phyloP scores from a whole-genome alignment of 1,284 basidiomycete species.

The Microbotryum violaceum region DNA sequence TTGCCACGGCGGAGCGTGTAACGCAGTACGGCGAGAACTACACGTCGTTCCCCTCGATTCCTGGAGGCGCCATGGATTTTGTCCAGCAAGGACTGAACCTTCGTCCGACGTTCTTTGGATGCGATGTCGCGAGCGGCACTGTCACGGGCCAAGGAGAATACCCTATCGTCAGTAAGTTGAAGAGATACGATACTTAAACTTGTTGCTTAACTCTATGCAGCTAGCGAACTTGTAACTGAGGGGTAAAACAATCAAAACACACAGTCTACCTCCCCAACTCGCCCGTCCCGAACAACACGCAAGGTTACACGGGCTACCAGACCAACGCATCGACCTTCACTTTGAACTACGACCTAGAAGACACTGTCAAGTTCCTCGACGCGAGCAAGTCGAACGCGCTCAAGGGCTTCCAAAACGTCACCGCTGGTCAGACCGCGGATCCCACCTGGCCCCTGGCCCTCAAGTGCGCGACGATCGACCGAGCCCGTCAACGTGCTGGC shows the following conservation, averaged over 20 bases:
- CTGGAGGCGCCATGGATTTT: conserved; percentile 51
- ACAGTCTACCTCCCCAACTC: conserved; percentile 34
- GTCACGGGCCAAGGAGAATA: conserved; percentile 28
- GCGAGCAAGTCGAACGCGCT: conserved; percentile 21
- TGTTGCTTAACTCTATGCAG: not conserved
- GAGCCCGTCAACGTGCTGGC: conserved; percentile 34
- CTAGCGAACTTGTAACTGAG: not conserved
- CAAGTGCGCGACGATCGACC: conserved; percentile 45
- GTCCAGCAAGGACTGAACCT: conserved; percentile 57
- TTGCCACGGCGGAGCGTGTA: conserved; percentile 37
- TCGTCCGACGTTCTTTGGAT: conserved; percentile 69
- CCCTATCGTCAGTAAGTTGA: conserved; percentile 9
- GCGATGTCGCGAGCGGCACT: conserved; percentile 47
- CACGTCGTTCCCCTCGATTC: conserved; percentile 53
- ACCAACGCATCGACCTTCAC: conserved; percentile 40
- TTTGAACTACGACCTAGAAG: conserved; percentile 37
- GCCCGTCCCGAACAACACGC: conserved; percentile 7
- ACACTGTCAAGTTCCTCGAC: conserved; percentile 29
- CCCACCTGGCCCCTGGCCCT: conserved; percentile 43
- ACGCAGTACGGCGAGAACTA: conserved; percentile 13
- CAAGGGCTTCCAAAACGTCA: conserved; percentile 36
- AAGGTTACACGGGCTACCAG: conserved; percentile 2
- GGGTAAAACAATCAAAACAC: too few relatives aligned
- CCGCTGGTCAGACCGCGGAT: conserved; percentile 38
- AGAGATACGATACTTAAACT: too few relatives aligned